Conservation (phyloP, 495 filamentous ascomycete species). For the Daldinia childiae region DNA sequence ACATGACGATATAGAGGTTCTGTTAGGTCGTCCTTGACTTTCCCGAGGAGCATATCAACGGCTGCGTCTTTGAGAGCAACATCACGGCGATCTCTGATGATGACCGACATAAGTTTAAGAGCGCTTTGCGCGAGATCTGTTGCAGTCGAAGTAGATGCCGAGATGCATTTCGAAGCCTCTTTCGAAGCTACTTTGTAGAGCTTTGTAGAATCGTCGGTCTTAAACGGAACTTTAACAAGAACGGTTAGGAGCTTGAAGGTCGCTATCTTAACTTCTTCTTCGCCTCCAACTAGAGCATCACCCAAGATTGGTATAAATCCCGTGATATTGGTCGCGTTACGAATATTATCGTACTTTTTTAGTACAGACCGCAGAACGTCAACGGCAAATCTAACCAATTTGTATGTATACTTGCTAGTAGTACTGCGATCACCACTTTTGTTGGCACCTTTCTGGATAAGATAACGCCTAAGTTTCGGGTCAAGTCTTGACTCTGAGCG, state of each 20-base stretch:
- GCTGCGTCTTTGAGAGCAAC: slow-evolving; percentile 80
- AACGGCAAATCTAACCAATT: slow-evolving; percentile 84
- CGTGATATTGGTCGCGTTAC: slow-evolving; percentile 77
- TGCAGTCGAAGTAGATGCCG: slow-evolving; percentile 73
- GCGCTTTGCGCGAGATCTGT: slow-evolving; percentile 84
- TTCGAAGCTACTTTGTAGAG: slow-evolving; percentile 86
- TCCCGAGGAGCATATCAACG: slow-evolving; percentile 82
- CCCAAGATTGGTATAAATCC: slow-evolving; percentile 90
- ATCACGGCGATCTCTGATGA: slow-evolving; percentile 81
- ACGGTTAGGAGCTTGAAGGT: slow-evolving; percentile 83
- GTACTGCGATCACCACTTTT: slow-evolving; percentile 71
- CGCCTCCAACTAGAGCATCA: slow-evolving; percentile 79
- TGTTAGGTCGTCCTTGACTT: slow-evolving; percentile 87
- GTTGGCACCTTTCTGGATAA: slow-evolving; percentile 77
- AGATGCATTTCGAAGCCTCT: slow-evolving; percentile 75
- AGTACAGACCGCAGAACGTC: slow-evolving; percentile 84
- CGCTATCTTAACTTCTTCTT: slow-evolving; percentile 90
- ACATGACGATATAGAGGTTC: slow-evolving; percentile 90
- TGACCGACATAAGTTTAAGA: slow-evolving; percentile 83
- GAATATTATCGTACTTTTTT: slow-evolving; percentile 80
- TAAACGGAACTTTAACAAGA: slow-evolving; percentile 83
- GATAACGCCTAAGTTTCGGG: slow-evolving; percentile 72
- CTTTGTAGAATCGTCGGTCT: slow-evolving; percentile 72
- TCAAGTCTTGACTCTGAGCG: slow-evolving; percentile 59
- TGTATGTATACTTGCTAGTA: slow-evolving; percentile 80